phyloP scores from a whole-genome alignment of 2,329 filamentous ascomycete species.

The Truncatella angustata region DNA sequence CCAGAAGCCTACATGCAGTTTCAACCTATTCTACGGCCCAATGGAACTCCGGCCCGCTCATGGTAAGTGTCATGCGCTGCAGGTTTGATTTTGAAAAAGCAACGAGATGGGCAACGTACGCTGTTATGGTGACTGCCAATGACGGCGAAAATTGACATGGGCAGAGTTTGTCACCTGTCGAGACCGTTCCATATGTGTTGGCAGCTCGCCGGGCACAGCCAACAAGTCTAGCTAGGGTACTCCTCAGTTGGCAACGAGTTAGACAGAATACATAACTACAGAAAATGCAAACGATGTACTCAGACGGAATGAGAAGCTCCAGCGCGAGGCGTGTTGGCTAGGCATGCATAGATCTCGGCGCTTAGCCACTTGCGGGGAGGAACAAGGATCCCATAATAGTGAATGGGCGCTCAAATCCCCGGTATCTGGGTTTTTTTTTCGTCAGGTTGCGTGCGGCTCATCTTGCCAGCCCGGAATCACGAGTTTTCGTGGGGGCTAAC shows the following conservation, averaged over 20 bases:
- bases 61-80: background rate
- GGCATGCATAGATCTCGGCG: background rate
- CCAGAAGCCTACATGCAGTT: background rate
- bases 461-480: background rate
- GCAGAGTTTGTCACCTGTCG: background rate
- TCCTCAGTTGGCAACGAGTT: constrained; percentile 6
- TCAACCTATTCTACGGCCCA: background rate
- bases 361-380: background rate
- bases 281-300: too few relatives aligned
- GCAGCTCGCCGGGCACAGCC: background rate
- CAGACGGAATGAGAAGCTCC: too few relatives aligned
- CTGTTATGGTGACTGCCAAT: too few relatives aligned
- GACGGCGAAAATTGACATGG: too few relatives aligned
- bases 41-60: background rate
- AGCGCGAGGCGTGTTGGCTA: background rate
- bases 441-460: background rate
- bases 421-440: background rate
- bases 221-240: background rate
- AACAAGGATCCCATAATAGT: background rate
- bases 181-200: background rate
- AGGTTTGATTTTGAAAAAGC: background rate
- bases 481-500: background rate
- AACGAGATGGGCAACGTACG: background rate
- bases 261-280: background rate
- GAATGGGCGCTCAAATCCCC: background rate